Evolutionary conservation across 768 basidiomycete species (phyloP).

Genomic region (Vararia minispora): DNA sequence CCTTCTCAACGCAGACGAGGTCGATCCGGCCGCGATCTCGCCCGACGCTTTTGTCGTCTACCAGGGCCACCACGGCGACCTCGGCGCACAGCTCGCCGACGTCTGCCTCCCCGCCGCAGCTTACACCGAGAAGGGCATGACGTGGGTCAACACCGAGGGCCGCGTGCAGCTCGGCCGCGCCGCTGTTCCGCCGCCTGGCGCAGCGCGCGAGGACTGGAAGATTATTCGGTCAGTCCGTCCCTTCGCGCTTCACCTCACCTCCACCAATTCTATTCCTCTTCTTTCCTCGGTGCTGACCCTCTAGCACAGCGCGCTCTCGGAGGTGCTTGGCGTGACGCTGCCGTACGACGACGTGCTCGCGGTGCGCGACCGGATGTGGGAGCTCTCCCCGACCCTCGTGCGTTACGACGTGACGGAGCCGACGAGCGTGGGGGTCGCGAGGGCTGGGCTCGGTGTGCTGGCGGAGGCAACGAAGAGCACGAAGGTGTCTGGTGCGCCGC

Average conservation of each 20-base stretch:
- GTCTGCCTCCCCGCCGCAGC: conserved; percentile 88
- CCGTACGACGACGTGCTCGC: conserved; percentile 83
- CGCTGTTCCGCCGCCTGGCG: conserved; percentile 91
- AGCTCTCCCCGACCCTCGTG: conserved; percentile 83
- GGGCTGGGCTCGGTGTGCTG: conserved; percentile 56
- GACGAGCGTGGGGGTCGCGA: conserved; percentile 61
- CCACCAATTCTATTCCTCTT: too few species aligned
- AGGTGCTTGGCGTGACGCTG: conserved; percentile 67
- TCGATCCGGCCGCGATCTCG: conserved; percentile 82
- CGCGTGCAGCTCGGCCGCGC: conserved; percentile 82
- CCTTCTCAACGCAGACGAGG: conserved; percentile 91
- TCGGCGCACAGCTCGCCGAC: conserved; percentile 95
- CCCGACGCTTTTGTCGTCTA: conserved; percentile 94
- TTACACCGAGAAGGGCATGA: conserved; percentile 85
- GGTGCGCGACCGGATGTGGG: conserved; percentile 92
- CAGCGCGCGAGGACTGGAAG: conserved; percentile 95
- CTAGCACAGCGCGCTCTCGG: conserved; percentile 66
- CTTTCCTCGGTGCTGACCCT: not conserved
- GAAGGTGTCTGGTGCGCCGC: conserved; percentile 45
- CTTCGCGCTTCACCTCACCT: too few species aligned
- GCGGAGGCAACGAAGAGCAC: conserved; percentile 37
- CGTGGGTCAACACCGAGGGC: conserved; percentile 98
- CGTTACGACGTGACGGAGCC: conserved; percentile 75
- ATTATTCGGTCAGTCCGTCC: conserved; percentile 59
- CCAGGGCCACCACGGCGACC: conserved; percentile 96